Evolutionary conservation across 495 filamentous ascomycete species (phyloP), one percentile per base, ranked within the genome.

Genomic region (Penicillium riverlandense): DNA sequence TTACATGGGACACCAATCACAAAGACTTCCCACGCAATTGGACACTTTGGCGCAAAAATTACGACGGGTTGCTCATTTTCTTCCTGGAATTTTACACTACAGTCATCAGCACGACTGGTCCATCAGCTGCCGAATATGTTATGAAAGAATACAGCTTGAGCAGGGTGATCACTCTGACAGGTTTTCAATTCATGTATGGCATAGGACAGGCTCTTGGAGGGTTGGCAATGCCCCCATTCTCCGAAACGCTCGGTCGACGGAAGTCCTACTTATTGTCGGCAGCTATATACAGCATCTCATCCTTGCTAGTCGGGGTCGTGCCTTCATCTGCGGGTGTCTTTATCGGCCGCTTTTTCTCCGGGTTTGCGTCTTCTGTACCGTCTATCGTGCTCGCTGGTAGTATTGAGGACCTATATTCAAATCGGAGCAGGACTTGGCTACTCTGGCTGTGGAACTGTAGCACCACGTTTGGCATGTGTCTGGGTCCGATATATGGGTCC

Each of bases 401-500:
- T 35, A 64, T 75, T 38, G 72, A 75, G 47, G 74, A 77, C 49
- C 66, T 78, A 52, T 76, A 59, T 45, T 61, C 70, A 42, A 49
- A 61, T 0, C 55, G 52, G 34, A 55, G 54, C 30, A 61, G 74
- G 1, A 64, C 74, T 9, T 78, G 70, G 67, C 32, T 74, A 7
- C 64, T 76, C 12, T 72, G 68, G 29, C 31, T 56, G 2, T 78
- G 70, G 62, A 60, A 57, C 14, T 51, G 55, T 35, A 55, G 56
- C 11, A 55, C 68, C 0, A 71, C 65, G 8, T 44, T 67, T 11
- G 74, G 66, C 6, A 41, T 78, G 1, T 40, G 54, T 7, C 32
- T 71, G 11, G 72, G 70, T 1, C 70, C 74, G 0, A 62, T 75
- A 10, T 63, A 67, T 47, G 65, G 67, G 13, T 54, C 62, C 5